Percentiles rank a stretch among this genome's conserved stretches.
Evolutionary conservation across 2,329 filamentous ascomycete species (phyloP).

Genomic region (Pestalotiopsis sp.): DNA sequence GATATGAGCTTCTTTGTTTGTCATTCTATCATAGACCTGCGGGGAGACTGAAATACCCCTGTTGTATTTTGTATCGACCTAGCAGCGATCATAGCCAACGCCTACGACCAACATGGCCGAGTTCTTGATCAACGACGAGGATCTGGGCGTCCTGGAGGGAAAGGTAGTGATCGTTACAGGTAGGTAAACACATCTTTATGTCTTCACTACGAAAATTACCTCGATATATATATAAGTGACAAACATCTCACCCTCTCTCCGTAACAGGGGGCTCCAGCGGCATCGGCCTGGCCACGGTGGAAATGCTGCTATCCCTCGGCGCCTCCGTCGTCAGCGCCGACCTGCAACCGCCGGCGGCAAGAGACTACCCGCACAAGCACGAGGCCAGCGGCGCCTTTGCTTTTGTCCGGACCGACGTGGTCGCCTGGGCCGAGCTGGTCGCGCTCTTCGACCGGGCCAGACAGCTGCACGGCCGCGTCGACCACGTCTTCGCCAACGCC

Average conservation of each 20-base stretch:
- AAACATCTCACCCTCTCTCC: background rate
- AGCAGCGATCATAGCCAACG: too few relatives aligned
- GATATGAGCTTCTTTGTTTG: background rate
- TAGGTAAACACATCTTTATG: conserved; percentile 22
- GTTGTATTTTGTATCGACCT: too few relatives aligned
- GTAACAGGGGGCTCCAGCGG: conserved; percentile 57
- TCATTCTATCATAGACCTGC: too few relatives aligned
- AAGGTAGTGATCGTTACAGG: conserved; percentile 57
- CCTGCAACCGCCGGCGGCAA: conserved; percentile 40
- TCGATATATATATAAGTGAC: background rate
- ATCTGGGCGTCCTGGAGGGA: conserved; percentile 44
- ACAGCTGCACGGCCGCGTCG: conserved; percentile 72
- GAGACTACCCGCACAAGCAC: background rate
- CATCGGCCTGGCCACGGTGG: conserved; percentile 60
- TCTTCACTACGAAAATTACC: background rate
- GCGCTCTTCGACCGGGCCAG: conserved; percentile 53
- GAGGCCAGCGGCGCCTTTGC: conserved; percentile 26
- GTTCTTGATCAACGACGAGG: conserved; percentile 46
- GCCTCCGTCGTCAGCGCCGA: conserved; percentile 59
- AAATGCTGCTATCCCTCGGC: conserved; percentile 52
- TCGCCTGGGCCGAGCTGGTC: conserved; percentile 51
- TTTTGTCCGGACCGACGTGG: conserved; percentile 50
- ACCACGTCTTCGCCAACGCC: conserved; percentile 74
- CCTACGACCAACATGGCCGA: conserved; percentile 39
- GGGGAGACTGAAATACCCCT: too few relatives aligned